Conservation (phyloP, 495 filamentous ascomycete genomes). For the Xylaria scruposa region DNA sequence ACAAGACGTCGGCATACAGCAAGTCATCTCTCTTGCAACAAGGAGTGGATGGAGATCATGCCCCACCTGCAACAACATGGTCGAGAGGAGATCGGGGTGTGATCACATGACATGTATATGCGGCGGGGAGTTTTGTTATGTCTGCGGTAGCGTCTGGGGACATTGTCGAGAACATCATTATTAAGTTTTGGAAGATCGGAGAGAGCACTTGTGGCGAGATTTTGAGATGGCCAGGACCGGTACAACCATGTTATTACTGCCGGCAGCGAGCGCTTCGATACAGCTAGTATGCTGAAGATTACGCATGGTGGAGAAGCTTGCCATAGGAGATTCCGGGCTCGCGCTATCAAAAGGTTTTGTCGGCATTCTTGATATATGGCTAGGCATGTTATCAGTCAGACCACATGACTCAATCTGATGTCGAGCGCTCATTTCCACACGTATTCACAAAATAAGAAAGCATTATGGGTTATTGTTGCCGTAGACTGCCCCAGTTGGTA, state of each 20-base stretch:
- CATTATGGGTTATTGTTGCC: too few relatives aligned
- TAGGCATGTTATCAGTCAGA: neutral
- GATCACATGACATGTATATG: constrained; percentile 15
- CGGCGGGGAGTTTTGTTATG: constrained; percentile 9
- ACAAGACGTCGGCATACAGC: constrained; percentile 3
- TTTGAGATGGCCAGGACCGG: neutral
- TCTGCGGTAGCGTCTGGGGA: constrained; percentile 13
- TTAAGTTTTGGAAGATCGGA: neutral
- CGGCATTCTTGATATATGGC: constrained; percentile 1
- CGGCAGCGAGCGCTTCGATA: neutral
- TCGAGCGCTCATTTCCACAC: constrained; percentile 2
- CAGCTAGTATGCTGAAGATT: neutral
- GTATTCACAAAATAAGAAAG: too few relatives aligned
- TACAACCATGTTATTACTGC: neutral
- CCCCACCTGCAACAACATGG: constrained; percentile 5
- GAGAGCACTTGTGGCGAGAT: neutral
- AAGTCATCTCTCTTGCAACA: neutral
- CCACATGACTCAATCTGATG: neutral
- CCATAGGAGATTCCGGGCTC: neutral
- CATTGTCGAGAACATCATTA: neutral
- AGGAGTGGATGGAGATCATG: constrained; percentile 2
- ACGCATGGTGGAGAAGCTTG: too few relatives aligned
- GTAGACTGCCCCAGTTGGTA: too few relatives aligned
- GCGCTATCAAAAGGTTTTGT: neutral
- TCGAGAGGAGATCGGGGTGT: constrained; percentile 8